Percentiles rank a stretch among this genome's conserved stretches.
Evolutionary conservation across 2,329 filamentous ascomycete species (phyloP).

Genomic region (Gliomastix tumulicola): DNA sequence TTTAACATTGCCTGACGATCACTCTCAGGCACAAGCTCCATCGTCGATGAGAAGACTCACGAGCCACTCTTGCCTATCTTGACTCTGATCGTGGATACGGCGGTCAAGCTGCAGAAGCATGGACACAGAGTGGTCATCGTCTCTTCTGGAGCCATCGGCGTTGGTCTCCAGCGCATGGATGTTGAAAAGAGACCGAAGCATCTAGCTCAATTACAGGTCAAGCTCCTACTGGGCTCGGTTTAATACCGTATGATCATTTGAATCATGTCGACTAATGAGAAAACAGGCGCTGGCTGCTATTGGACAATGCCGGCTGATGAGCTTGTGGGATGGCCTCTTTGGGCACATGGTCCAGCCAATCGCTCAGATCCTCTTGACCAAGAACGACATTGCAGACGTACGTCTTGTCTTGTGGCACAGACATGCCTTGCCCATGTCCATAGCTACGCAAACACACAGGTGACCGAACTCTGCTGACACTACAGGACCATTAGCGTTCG

Average conservation of each 20-base stretch:
- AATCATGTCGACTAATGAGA: neutral
- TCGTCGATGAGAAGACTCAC: conserved; percentile 92
- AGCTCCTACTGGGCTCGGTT: neutral
- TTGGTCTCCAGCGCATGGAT: conserved; percentile 86
- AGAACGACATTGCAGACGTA: conserved; percentile 94
- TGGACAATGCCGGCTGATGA: conserved; percentile 91
- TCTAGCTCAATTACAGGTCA: conserved; percentile 76
- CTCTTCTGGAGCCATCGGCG: conserved; percentile 93
- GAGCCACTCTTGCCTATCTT: conserved; percentile 88
- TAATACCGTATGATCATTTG: too few relatives aligned
- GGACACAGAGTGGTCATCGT: conserved; percentile 94
- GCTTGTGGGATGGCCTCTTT: conserved; percentile 91
- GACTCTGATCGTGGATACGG: conserved; percentile 89
- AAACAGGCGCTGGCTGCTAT: conserved; percentile 80
- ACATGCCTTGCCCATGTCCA: neutral
- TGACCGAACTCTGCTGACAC: too few relatives aligned
- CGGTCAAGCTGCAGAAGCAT: conserved; percentile 78
- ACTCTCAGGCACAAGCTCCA: conserved; percentile 98
- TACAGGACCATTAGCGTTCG: too few relatives aligned
- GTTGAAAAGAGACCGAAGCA: conserved; percentile 83
- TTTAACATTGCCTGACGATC: too few relatives aligned
- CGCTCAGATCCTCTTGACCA: conserved; percentile 87
- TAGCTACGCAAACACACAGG: too few relatives aligned
- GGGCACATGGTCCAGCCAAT: conserved; percentile 82
- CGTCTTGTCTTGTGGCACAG: too few relatives aligned